Evolutionary conservation across 2,329 filamentous ascomycete genomes (phyloP).

Genomic region (Alternaria brassicae): DNA sequence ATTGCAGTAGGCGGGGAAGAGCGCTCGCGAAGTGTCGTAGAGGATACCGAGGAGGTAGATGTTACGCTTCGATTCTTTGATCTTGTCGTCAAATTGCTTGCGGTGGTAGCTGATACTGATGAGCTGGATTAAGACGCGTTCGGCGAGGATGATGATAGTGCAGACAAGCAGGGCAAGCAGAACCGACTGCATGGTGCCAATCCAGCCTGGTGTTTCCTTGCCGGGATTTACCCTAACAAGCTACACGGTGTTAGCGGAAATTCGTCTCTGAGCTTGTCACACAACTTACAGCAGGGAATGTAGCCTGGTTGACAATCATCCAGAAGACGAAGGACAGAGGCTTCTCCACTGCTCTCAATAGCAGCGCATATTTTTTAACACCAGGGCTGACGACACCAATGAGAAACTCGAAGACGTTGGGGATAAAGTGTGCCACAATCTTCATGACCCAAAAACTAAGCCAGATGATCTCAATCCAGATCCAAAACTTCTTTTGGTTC

Average conservation of each 20-base stretch:
- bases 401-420: slow-evolving; percentile 66
- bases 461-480: slow-evolving; percentile 71
- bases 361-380: slow-evolving; percentile 68
- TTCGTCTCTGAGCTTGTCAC: not conserved
- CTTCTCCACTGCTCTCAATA: slow-evolving; percentile 65
- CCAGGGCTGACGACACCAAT: slow-evolving; percentile 70
- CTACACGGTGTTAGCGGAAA: slow-evolving; percentile 1
- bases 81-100: slow-evolving; percentile 79
- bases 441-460: slow-evolving; percentile 69
- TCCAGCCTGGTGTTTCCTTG: slow-evolving; percentile 52
- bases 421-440: slow-evolving; percentile 64
- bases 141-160: slow-evolving; percentile 73
- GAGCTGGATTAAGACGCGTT: slow-evolving; percentile 80
- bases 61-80: slow-evolving; percentile 89
- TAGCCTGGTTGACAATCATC: slow-evolving; percentile 65
- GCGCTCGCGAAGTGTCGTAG: slow-evolving; percentile 84
- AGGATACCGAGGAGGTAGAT: slow-evolving; percentile 81
- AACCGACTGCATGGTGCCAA: slow-evolving; percentile 66
- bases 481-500: slow-evolving; percentile 66
- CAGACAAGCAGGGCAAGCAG: slow-evolving; percentile 72
- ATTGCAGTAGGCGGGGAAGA: slow-evolving; percentile 91
- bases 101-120: slow-evolving; percentile 87
- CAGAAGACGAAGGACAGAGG: slow-evolving; percentile 67
- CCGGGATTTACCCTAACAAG: slow-evolving; percentile 23
- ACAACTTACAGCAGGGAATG: slow-evolving; percentile 58